Base-by-base conservation (phyloP, 176 grass and related monocot genomes). In the Bothriochloa decipiens region DNA sequence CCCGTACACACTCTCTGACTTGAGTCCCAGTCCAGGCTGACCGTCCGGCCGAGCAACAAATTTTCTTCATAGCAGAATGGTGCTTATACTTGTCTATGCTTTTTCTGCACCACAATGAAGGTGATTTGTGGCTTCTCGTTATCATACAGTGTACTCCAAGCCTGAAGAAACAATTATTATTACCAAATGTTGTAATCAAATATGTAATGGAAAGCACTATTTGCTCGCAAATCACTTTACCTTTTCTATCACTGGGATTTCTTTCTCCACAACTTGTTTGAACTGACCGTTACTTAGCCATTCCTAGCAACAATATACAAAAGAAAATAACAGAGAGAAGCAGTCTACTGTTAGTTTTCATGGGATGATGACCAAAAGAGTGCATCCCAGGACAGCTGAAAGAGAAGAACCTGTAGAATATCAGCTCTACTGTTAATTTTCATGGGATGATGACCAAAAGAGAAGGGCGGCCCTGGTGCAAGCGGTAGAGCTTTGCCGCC, bases 71-170 rank as follows among this genome's bases (percentile, higher is more conserved):
- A 45, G 40, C 22, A 45, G 3, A 13, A 70, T 4, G 4, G n/a
- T 4, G n/a, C 40, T 45, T 23, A 42, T 70, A 13, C 11, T 43
- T 72, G 39, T 72, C 94, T 91, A 55, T 94, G 90, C 71, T 89
- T 85, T 76, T 97, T 97, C 88, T 94, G 95, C 20, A 94, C 88
- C 13, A 91, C 72, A 65, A 97, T 91, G 76, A 97, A 97, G 66
- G 95, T 95, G 42, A 97, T 90, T 11, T 76, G 47, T 14, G 92
- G 87, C 45, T 83, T 73, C 45, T 88, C 62, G 10, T 46, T 72
- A 72, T 36, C 41, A 72, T 89, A 87, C 29, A 97, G 68, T 7
- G 82, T 43, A 47, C 86, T 84, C 88, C 95, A 97, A 13, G 95
- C 91, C 92, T 89, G 72, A 70, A 77, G 36, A 68, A 72, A 7